phyloP scores from a whole-genome alignment of 2,329 filamentous ascomycete species.

The Fusarium sp. region DNA sequence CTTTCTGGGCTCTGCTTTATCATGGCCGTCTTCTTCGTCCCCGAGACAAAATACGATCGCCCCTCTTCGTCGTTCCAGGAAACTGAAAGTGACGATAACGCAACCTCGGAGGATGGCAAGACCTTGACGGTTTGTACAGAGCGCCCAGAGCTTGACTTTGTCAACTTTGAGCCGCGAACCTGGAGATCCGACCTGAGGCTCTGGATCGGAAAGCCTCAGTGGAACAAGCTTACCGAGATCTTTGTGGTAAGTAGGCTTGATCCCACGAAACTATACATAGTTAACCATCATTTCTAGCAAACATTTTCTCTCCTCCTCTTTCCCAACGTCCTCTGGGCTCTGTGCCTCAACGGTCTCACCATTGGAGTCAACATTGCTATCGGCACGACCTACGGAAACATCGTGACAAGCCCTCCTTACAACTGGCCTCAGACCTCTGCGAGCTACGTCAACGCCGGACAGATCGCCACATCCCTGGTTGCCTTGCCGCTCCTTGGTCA shows the following conservation, averaged over 20 bases:
- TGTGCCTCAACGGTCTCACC: conserved; percentile 36
- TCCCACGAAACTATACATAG: too few relatives aligned
- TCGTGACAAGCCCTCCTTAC: conserved; percentile 31
- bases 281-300: conserved; percentile 8
- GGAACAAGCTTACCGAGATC: conserved; percentile 25
- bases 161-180: conserved; percentile 34
- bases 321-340: conserved; percentile 38
- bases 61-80: background rate
- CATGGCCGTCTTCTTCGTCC: background rate
- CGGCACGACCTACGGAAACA: conserved; percentile 35
- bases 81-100: background rate
- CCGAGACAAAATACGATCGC: background rate
- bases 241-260: conserved; percentile 7
- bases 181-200: conserved; percentile 36
- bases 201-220: conserved; percentile 34
- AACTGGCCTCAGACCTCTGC: conserved; percentile 34
- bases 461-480: conserved; percentile 33
- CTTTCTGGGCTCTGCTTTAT: background rate
- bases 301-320: conserved; percentile 37
- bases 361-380: conserved; percentile 39
- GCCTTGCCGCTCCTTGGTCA: conserved; percentile 34
- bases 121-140: conserved; percentile 22
- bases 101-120: background rate
- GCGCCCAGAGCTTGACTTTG: conserved; percentile 31
- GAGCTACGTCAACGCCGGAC: conserved; percentile 37